Conservation (phyloP, 208 protist species). For the Herpetomonas samuelpessoai region DNA sequence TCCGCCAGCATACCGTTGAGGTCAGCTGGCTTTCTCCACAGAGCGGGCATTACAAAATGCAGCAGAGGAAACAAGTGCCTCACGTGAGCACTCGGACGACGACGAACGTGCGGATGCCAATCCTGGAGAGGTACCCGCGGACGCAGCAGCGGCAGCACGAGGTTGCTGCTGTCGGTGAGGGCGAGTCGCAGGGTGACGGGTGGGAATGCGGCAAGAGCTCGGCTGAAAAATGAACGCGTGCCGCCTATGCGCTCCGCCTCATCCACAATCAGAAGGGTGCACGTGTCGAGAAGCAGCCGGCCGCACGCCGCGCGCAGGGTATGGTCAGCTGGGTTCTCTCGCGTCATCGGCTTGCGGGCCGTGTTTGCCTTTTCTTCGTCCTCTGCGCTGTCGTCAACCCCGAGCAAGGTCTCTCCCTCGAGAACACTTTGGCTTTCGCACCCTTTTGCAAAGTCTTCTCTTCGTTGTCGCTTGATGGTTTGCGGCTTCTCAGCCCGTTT, state of each 20-base stretch:
- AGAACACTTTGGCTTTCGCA: background rate
- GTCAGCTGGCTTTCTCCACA: background rate
- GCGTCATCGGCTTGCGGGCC: background rate
- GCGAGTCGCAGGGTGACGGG: slow-evolving; percentile 2
- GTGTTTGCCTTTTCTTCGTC: background rate
- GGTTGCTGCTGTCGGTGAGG: slow-evolving; percentile 3
- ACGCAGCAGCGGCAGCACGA: background rate
- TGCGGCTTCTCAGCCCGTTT: no score
- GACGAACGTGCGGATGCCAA: no score
- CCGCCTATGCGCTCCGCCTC: slow-evolving; percentile 7
- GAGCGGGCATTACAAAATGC: slow-evolving; percentile 2
- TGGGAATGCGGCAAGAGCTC: slow-evolving; percentile 6
- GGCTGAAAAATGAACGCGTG: background rate
- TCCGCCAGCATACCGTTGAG: background rate
- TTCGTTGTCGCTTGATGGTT: no score
- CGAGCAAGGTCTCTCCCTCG: slow-evolving; percentile 2
- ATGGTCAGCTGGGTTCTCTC: background rate
- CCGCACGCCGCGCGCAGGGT: background rate
- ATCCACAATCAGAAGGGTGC: slow-evolving; percentile 13
- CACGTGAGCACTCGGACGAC: no score
- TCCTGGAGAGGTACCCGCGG: no score
- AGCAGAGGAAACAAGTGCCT: background rate
- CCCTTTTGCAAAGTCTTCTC: background rate
- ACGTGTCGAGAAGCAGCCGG: background rate
- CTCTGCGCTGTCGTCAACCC: background rate